Conservation (phyloP, 345 rosid species). For the Euphorbia pulcherrima region DNA sequence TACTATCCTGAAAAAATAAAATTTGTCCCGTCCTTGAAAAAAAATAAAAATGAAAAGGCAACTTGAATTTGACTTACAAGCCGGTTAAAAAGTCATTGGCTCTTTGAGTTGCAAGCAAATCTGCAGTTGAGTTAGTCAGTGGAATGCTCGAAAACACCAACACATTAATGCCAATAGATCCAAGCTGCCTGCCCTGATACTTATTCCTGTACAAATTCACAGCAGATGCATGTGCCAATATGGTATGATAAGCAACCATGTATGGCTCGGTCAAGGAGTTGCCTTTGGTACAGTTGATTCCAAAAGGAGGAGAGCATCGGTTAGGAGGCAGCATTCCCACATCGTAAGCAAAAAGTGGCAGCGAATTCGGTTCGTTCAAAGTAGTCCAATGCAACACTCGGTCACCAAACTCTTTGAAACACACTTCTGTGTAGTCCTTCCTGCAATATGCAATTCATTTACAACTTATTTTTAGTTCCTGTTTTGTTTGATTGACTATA, state of each 20-base stretch:
- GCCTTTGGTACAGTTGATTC: constrained; percentile 37
- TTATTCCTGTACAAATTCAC: constrained; percentile 49
- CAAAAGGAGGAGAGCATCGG: constrained; percentile 38
- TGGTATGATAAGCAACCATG: constrained; percentile 50
- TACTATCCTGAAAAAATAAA: constrained; percentile 40
- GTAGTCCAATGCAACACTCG: constrained; percentile 63
- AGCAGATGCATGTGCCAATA: constrained; percentile 69
- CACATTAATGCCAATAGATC: constrained; percentile 35
- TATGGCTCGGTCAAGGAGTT: constrained; percentile 68
- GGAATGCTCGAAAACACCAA: constrained; percentile 22
- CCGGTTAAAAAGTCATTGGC: constrained; percentile 36
- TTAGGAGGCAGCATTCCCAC: constrained; percentile 30
- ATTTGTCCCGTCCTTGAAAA: neutral
- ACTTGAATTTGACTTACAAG: constrained; percentile 27
- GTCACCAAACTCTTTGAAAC: constrained; percentile 74
- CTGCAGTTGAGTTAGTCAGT: constrained; percentile 34
- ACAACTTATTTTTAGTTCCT: neutral
- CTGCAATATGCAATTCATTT: constrained; percentile 35
- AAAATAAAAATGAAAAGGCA: too few relatives aligned
- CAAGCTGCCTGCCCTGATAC: constrained; percentile 49
- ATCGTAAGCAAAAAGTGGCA: constrained; percentile 32
- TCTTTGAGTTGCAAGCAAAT: constrained; percentile 36
- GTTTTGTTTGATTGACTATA: too few relatives aligned
- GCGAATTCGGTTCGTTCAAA: constrained; percentile 56
- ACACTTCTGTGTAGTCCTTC: constrained; percentile 49